These are phyloP conservation scores for Auriculariales sp. DNA, from an alignment of 768 basidiomycete genomes.

Conservation along the genomic window DNA sequence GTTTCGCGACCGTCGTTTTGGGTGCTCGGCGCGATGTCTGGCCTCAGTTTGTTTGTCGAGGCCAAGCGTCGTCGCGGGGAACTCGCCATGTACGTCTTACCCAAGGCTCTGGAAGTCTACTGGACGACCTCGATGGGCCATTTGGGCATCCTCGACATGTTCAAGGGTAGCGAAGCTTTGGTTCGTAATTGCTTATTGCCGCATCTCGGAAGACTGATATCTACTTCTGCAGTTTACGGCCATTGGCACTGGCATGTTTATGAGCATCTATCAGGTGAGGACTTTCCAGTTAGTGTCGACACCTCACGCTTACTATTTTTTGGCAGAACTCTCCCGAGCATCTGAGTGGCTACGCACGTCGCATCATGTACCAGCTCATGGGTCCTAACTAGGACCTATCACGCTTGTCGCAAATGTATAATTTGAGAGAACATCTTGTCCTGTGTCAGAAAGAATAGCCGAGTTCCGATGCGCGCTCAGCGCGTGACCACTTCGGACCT, in stretches of 20 bases:
- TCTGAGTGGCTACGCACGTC: slow-evolving; percentile 64
- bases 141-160: slow-evolving; percentile 47
- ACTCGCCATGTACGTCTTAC: slow-evolving; percentile 83
- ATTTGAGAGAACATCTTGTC: too few species aligned
- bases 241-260: slow-evolving; percentile 83
- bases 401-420: background rate
- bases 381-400: slow-evolving; percentile 48
- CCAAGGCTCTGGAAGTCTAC: slow-evolving; percentile 80
- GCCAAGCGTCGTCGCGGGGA: slow-evolving; percentile 80
- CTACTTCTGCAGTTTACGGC: slow-evolving; percentile 33
- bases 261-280: slow-evolving; percentile 70
- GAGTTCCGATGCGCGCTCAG: too few species aligned
- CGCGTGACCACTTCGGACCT: too few species aligned
- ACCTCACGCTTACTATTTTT: background rate
- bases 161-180: slow-evolving; percentile 58
- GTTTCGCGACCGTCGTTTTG: slow-evolving; percentile 60
- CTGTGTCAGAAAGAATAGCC: too few species aligned
- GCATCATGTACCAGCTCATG: slow-evolving; percentile 78
- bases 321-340: slow-evolving; percentile 60
- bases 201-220: background rate
- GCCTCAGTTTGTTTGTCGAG: slow-evolving; percentile 72
- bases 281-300: background rate
- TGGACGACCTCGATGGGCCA: slow-evolving; percentile 70
- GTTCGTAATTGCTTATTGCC: slow-evolving; percentile 31
- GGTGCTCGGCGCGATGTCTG: slow-evolving; percentile 57